A percentile compares a stretch with the other conserved stretches of the same genome.
Evolutionary conservation across 2,329 filamentous ascomycete genomes (phyloP).

Genomic region (Cladosporium velox): DNA sequence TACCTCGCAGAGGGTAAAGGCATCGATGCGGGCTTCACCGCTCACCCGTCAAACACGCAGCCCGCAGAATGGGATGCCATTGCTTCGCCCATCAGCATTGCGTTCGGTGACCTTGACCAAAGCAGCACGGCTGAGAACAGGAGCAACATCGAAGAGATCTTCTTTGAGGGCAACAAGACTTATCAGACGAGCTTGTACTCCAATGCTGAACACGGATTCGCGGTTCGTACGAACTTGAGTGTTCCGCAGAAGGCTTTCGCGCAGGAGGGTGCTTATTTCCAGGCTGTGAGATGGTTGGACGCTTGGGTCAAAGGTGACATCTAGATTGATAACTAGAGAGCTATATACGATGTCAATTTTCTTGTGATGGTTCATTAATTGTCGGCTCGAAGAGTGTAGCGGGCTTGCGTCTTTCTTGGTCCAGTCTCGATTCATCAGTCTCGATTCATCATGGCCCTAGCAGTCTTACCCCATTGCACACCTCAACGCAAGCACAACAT

Average conservation of each 20-base stretch:
- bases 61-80: conserved; percentile 67
- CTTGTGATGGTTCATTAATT: no score
- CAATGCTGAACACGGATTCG: conserved; percentile 39
- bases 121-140: conserved; percentile 28
- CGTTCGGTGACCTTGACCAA: conserved; percentile 35
- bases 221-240: conserved; percentile 36
- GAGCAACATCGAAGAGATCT: conserved; percentile 33
- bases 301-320: conserved; percentile 34
- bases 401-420: neutral
- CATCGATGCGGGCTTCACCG: conserved; percentile 66
- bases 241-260: conserved; percentile 36
- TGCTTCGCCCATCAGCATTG: conserved; percentile 67
- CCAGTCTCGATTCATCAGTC: neutral
- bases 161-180: conserved; percentile 34
- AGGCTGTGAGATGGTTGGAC: conserved; percentile 40
- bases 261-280: conserved; percentile 38
- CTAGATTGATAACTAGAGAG: neutral
- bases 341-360: neutral
- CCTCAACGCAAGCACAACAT: neutral
- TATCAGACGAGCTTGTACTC: conserved; percentile 38
- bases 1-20: conserved; percentile 56
- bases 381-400: accelerated
- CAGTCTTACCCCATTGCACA: neutral
- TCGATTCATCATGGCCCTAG: neutral
- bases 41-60: conserved; percentile 70